phyloP scores from a whole-genome alignment of 257 asterid genomes.

The Apocynum venetum region DNA sequence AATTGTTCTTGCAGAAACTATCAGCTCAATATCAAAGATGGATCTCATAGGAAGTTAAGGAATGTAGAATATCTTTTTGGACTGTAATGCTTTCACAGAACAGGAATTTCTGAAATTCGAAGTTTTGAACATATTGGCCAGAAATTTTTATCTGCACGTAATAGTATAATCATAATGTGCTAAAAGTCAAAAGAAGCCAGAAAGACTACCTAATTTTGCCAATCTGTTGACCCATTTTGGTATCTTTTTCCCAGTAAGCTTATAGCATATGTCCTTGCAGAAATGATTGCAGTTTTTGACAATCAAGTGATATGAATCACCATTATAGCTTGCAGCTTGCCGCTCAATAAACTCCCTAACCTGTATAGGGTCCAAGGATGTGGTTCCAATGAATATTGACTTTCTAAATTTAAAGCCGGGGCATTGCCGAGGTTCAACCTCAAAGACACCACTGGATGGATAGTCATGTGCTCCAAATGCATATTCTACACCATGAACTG shows the following conservation, averaged over 20 bases:
- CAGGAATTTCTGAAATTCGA: too few species aligned
- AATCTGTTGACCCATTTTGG: slow-evolving; percentile 98
- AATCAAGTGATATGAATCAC: slow-evolving; percentile 84
- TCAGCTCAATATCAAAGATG: neutral
- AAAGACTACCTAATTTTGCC: slow-evolving; percentile 69
- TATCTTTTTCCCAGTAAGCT: slow-evolving; percentile 69
- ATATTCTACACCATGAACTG: slow-evolving; percentile 92
- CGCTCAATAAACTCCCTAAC: slow-evolving; percentile 81
- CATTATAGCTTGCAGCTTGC: slow-evolving; percentile 76
- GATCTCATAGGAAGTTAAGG: too few species aligned
- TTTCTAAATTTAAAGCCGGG: slow-evolving; percentile 89
- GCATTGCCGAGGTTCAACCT: slow-evolving; percentile 91
- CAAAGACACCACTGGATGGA: slow-evolving; percentile 87
- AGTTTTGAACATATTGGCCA: neutral
- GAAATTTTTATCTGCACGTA: neutral
- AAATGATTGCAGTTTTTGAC: slow-evolving; percentile 95
- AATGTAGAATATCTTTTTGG: too few species aligned
- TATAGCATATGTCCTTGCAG: slow-evolving; percentile 78
- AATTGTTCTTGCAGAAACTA: neutral
- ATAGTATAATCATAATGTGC: neutral
- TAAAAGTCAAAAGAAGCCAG: neutral
- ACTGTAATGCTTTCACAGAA: too few species aligned
- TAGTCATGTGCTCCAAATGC: slow-evolving; percentile 94
- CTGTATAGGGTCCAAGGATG: slow-evolving; percentile 55
- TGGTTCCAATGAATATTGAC: slow-evolving; percentile 73